Evolutionary conservation across 768 basidiomycete species (phyloP), one percentile per base, ranked within the genome.

Genomic region (Rhodotorula graminis): DNA sequence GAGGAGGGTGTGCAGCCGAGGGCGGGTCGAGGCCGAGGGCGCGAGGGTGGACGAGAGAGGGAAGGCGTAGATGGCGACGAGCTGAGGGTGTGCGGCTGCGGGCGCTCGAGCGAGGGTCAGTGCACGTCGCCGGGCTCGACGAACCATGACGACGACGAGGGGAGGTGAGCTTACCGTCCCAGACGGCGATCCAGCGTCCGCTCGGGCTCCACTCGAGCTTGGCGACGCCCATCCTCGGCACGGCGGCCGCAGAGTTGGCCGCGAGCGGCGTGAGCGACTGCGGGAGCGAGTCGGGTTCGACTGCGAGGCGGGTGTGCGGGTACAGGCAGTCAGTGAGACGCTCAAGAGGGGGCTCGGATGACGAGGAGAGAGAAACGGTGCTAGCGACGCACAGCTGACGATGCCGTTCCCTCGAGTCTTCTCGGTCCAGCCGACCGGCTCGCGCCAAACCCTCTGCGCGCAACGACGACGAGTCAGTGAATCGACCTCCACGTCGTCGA

Each of bases 391-490:
- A 73, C 75, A 73, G 21, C 52, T 27, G 23, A 76, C 61, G 64
- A 77, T 74, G 5, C 72, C 76, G 33, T 62, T 62, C 27, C 70
- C 67, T 2, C 68, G 31, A 2, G 73, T 74, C 25, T 67, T 66
- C 40, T 71, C 70, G 14, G 74, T 59, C 76, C 76, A 77, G 0
- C 64, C 67, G 0, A 8, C 18, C 3, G 76, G 76, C 56, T 77
- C 76, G 11, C 47, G 52, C 72, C 76, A 77, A 7, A 72, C 55
- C 23, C 12, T n/a, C 60, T 61, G 60, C n/a, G n/a, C 16, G 6
- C 31, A n/a, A 14, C 11, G n/a, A n/a, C n/a, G n/a, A n/a, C n/a
- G n/a, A n/a, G n/a, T n/a, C n/a, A n/a, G n/a, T n/a, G n/a, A n/a
- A n/a, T n/a, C n/a, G n/a, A n/a, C n/a, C n/a, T n/a, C n/a, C n/a